These are phyloP conservation scores for Hyparrhenia diplandra DNA, from an alignment of 176 grass and related monocot species.

Conservation along the genomic window DNA sequence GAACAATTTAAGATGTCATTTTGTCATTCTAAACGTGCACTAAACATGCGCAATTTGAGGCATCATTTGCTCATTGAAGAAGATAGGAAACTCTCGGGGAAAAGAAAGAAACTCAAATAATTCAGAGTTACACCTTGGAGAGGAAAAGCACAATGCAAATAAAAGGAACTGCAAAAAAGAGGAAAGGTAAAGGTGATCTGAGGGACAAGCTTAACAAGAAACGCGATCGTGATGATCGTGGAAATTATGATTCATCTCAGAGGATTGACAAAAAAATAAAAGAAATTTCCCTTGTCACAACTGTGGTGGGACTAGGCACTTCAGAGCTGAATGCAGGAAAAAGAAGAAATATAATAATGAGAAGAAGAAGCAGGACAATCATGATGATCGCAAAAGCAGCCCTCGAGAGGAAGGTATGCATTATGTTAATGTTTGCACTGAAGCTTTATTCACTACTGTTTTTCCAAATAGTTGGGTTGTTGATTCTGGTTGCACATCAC, in stretches of 20 bases:
- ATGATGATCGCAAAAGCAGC: not conserved
- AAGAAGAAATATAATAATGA: not conserved
- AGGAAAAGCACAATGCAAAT: not conserved
- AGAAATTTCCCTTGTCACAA: not conserved
- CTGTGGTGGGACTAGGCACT: not conserved
- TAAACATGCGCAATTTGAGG: not conserved
- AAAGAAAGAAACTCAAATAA: not conserved
- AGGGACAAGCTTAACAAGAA: not conserved
- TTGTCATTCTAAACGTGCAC: too few relatives aligned
- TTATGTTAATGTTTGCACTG: not conserved
- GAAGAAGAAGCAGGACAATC: not conserved
- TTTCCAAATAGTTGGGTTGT: not conserved
- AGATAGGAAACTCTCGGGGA: not conserved
- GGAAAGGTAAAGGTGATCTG: not conserved
- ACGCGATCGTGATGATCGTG: not conserved
- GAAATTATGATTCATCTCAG: not conserved
- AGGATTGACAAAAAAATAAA: not conserved
- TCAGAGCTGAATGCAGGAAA: not conserved
- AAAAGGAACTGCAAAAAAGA: not conserved
- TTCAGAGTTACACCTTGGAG: slow-evolving; percentile 3
- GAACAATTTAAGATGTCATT: too few relatives aligned
- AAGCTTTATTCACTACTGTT: not conserved
- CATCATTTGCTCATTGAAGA: not conserved
- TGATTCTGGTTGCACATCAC: not conserved
- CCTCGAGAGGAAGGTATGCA: not conserved